Conservation (phyloP, 192 early-diverging fungal genomes). For the Coemansia sp. region DNA sequence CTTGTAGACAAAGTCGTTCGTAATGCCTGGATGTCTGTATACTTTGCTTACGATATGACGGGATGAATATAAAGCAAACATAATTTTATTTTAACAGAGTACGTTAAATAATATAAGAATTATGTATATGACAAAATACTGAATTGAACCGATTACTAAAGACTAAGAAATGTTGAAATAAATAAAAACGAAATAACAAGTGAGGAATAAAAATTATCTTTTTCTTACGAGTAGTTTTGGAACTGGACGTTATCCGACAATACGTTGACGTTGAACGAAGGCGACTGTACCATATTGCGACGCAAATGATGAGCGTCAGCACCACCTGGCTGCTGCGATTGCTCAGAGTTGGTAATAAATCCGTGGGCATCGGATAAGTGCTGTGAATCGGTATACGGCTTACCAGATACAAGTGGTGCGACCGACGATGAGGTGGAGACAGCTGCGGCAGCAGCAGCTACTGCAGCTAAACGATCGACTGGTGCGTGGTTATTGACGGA, state of each 20-base stretch:
- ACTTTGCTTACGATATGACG: slow-evolving; percentile 17
- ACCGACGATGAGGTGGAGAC: neutral
- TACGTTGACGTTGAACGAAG: slow-evolving; percentile 30
- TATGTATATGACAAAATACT: neutral
- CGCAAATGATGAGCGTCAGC: slow-evolving; percentile 18
- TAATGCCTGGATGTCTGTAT: slow-evolving; percentile 40
- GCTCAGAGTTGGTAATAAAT: neutral
- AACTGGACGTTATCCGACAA: slow-evolving; percentile 43
- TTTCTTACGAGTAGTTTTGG: slow-evolving; percentile 22
- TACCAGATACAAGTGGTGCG: neutral
- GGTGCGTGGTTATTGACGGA: neutral
- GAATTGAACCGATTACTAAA: slow-evolving; percentile 5
- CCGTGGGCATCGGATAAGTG: slow-evolving; percentile 1
- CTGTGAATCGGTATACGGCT: slow-evolving; percentile 3
- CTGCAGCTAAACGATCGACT: slow-evolving; percentile 14
- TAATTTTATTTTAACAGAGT: neutral
- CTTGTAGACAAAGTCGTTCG: slow-evolving; percentile 26
- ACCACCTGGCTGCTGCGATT: slow-evolving; percentile 2
- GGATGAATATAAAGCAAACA: neutral
- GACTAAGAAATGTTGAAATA: slow-evolving; percentile 7
- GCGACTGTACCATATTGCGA: slow-evolving; percentile 26
- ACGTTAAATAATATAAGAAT: neutral
- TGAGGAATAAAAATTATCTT: neutral
- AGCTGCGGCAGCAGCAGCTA: slow-evolving; percentile 20
- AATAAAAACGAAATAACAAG: slow-evolving; percentile 11